Base-by-base conservation (phyloP, 306 rosid species). In the Prunus kanzakura region DNA sequence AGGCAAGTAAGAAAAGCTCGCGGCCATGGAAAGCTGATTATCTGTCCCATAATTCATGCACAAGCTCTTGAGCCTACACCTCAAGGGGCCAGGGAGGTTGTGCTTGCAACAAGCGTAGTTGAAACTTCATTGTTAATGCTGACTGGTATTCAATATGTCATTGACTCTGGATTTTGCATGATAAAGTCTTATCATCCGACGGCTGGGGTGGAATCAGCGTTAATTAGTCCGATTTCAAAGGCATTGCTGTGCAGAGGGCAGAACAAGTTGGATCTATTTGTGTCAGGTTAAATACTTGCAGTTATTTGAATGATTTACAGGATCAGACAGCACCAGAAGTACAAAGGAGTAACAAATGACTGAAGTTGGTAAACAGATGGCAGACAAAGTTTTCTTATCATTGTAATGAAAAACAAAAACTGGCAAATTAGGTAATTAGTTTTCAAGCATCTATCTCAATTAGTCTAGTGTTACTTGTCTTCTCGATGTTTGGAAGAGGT, bases 31-130 rank as follows among this genome's bases (percentile, higher is more conserved):
- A 91, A 90, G 82, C 82, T 91, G 75, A 88, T 93, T 73, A 91
- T 91, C 70, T 91, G 93, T 68, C 97, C 96, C 15, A 56, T n/a
- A 18, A 56, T 47, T 13, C 52, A 13, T 47, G 52, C 52, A 13
- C 87, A 88, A 80, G 90, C 90, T 80, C 90, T 91, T 86, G 96
- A 93, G 79, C 93, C 98, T 30, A 88, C 98, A 45, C 97, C 97
- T 20, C 88, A 84, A 83, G 92, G 97, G 76, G 93, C 93, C 43
- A 86, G 93, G 60, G 90, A 93, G 84, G 91, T 91, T 47, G 97
- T 91, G 69, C 89, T 91, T 50, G 97, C 97, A 29, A 93, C 97
- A 67, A 88, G 89, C 83, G 90, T 91, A 73, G 98, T 93, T 5
- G 97, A 93, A 81, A 91, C 97, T 5, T 93, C 98, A 49, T 85